phyloP scores from a whole-genome alignment of 495 filamentous ascomycete genomes.

The Tetracladium setigerum region DNA sequence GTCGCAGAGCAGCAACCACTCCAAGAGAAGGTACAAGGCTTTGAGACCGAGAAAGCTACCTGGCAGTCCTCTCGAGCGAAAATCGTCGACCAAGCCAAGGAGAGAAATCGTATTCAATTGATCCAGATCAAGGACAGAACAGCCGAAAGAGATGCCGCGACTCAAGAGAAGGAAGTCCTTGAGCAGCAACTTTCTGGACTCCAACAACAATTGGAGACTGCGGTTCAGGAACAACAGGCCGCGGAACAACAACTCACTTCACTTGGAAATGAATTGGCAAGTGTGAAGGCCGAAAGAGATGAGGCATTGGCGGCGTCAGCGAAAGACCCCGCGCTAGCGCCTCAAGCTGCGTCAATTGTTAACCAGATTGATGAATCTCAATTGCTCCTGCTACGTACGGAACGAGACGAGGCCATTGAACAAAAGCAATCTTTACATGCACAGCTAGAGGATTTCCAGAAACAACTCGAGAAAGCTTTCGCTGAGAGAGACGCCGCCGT shows the following conservation, averaged over 20 bases:
- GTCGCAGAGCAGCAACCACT: conserved; percentile 50
- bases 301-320: conserved; percentile 8
- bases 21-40: conserved; percentile 42
- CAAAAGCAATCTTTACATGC: conserved; percentile 24
- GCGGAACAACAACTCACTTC: conserved; percentile 14
- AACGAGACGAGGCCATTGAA: conserved; percentile 24
- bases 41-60: conserved; percentile 37
- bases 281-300: conserved; percentile 15
- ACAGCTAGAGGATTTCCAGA: conserved; percentile 37
- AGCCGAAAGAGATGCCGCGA: conserved; percentile 22
- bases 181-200: conserved; percentile 27
- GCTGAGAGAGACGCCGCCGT: conserved; percentile 33
- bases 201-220: conserved; percentile 26
- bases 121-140: conserved; percentile 32
- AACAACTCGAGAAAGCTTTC: conserved; percentile 39
- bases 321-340: conserved; percentile 9
- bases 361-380: conserved; percentile 15
- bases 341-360: background rate
- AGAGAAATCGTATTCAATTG: conserved; percentile 33
- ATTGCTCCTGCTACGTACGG: conserved; percentile 20
- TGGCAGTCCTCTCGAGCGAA: conserved; percentile 35
- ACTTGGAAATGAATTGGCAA: conserved; percentile 17
- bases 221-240: conserved; percentile 14
- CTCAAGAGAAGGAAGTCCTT: conserved; percentile 31
- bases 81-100: conserved; percentile 41